phyloP scores from a whole-genome alignment of 2,329 filamentous ascomycete genomes.

The Colletotrichum theobromicola region DNA sequence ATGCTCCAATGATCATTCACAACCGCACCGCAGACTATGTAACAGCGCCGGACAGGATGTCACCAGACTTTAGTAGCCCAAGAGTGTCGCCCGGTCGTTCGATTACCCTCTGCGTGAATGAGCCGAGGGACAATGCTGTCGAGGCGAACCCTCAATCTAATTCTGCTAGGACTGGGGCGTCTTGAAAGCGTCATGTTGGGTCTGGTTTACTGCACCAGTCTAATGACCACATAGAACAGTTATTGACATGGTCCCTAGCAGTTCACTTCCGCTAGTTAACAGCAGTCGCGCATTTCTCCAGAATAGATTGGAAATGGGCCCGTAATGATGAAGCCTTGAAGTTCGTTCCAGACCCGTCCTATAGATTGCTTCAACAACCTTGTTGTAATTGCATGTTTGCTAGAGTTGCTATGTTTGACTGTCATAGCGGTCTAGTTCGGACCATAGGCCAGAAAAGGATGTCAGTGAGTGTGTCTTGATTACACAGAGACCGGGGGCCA shows the following conservation, averaged over 20 bases:
- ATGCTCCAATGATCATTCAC: background rate
- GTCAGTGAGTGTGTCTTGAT: background rate
- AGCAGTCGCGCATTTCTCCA: background rate
- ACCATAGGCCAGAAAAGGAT: no score
- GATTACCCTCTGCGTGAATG: background rate
- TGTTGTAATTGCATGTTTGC: rapidly evolving
- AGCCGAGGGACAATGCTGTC: background rate
- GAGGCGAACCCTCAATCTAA: background rate
- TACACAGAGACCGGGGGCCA: background rate
- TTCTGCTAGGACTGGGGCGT: no score
- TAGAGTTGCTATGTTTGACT: background rate
- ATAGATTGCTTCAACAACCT: rapidly evolving
- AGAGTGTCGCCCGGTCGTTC: no score
- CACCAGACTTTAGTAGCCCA: background rate
- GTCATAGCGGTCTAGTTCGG: rapidly evolving
- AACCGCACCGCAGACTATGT: background rate
- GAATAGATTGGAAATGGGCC: rapidly evolving
- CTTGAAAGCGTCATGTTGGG: background rate
- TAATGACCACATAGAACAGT: background rate
- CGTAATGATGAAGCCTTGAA: background rate
- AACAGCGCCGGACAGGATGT: background rate
- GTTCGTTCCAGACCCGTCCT: background rate
- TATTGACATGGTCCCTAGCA: background rate
- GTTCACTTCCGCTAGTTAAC: rapidly evolving
- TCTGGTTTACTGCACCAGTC: background rate